A percentile compares a stretch with the other conserved stretches of the same genome.
Conservation (phyloP, 768 basidiomycete species). For the Kockovaella imperatae region DNA sequence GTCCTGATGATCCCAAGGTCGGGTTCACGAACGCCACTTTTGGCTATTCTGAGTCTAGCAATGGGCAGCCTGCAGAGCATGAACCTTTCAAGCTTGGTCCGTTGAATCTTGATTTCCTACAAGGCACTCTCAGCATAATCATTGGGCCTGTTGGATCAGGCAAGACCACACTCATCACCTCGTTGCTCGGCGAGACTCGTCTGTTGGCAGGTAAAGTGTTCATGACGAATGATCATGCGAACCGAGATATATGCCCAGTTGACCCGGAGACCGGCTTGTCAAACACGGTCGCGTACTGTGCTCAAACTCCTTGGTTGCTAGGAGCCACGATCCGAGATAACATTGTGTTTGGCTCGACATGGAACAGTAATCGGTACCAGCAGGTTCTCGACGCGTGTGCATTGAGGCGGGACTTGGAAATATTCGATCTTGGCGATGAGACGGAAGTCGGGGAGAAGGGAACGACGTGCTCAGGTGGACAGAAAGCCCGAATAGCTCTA, state of each 20-base stretch:
- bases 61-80: conserved; percentile 13
- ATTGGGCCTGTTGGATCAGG: conserved; percentile 40
- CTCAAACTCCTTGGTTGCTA: conserved; percentile 41
- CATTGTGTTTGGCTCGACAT: conserved; percentile 31
- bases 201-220: conserved; percentile 37
- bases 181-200: conserved; percentile 39
- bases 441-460: conserved; percentile 44
- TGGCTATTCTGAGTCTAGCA: conserved; percentile 15
- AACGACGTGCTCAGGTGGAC: conserved; percentile 39
- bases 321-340: conserved; percentile 42
- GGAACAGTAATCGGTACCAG: conserved; percentile 39
- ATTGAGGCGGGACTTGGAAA: conserved; percentile 39
- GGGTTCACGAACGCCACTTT: conserved; percentile 45
- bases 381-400: conserved; percentile 40
- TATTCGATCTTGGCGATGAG: conserved; percentile 49
- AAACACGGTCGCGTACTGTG: conserved; percentile 39
- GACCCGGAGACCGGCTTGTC: conserved; percentile 37
- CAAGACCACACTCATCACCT: conserved; percentile 39
- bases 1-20: conserved; percentile 37
- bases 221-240: conserved; percentile 42
- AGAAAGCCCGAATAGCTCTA: conserved; percentile 41
- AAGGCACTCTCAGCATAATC: conserved; percentile 32
- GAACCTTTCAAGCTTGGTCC: conserved; percentile 35
- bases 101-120: conserved; percentile 34
- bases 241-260: conserved; percentile 33